These are phyloP conservation scores for Hypericum androsaemum DNA, from an alignment of 345 rosid species.

Conservation along the genomic window DNA sequence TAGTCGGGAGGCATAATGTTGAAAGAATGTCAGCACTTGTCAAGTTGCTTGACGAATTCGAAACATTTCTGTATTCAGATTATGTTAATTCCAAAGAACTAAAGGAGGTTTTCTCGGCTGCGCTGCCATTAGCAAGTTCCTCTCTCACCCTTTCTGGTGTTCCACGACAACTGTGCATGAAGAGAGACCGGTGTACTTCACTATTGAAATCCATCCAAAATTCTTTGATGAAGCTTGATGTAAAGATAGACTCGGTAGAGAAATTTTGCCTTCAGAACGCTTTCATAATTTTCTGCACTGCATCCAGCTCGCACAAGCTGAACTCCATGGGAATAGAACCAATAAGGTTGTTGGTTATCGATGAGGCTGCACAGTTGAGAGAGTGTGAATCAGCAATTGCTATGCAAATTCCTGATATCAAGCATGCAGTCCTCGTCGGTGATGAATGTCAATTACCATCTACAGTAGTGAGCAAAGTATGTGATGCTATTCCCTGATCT, in stretches of 20 bases:
- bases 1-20: neutral
- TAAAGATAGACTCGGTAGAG: neutral
- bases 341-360: constrained; percentile 28
- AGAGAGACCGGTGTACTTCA: constrained; percentile 11
- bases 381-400: constrained; percentile 46
- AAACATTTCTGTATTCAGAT: neutral
- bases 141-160: neutral
- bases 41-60: neutral
- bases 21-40: neutral
- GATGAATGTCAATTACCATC: constrained; percentile 46
- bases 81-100: neutral
- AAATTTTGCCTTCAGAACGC: constrained; percentile 26
- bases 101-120: neutral
- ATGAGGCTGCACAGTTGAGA: constrained; percentile 53
- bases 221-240: no score
- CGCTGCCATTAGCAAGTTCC: neutral
- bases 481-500: neutral
- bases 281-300: constrained; percentile 32
- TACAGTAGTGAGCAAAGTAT: constrained; percentile 35
- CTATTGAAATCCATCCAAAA: neutral
- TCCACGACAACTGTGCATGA: constrained; percentile 3
- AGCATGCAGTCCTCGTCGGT: constrained; percentile 35
- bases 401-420: constrained; percentile 33
- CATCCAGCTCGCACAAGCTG: constrained; percentile 32
- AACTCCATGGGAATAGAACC: constrained; percentile 11